These are phyloP conservation scores for Deinandra increscens DNA, from an alignment of 129 eudicot genomes.

Conservation along the genomic window DNA sequence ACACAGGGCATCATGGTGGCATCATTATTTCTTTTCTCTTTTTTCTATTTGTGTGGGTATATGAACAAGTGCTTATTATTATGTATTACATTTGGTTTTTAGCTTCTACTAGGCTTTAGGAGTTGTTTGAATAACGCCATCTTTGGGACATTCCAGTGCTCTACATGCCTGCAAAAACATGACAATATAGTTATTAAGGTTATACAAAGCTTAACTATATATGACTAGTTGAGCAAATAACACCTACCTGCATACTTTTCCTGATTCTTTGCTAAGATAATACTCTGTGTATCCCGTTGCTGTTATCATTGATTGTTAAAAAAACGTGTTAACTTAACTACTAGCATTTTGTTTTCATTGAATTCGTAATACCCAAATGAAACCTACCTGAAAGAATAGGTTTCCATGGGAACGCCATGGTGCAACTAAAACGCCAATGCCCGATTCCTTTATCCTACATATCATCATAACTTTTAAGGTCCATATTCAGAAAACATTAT, in stretches of 20 bases:
- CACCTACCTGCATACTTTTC: conserved; percentile 81
- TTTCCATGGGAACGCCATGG: conserved; percentile 93
- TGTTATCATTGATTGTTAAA: conserved; percentile 25
- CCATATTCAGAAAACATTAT: too few relatives aligned
- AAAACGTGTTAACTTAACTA: too few relatives aligned
- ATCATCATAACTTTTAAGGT: too few relatives aligned
- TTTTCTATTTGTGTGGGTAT: too few relatives aligned
- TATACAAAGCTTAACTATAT: background rate
- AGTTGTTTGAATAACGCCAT: conserved; percentile 89
- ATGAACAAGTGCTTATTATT: too few relatives aligned
- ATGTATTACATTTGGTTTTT: too few relatives aligned
- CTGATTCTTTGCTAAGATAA: conserved; percentile 72
- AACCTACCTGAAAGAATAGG: conserved; percentile 87
- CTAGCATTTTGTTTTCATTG: too few relatives aligned
- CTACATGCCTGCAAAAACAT: conserved; percentile 66
- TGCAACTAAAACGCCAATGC: conserved; percentile 96
- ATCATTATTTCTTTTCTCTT: too few relatives aligned
- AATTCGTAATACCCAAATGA: background rate
- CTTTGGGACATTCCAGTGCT: conserved; percentile 98
- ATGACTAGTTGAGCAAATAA: too few relatives aligned
- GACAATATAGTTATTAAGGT: too few relatives aligned
- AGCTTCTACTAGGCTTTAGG: conserved; percentile 56
- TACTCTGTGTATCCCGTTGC: conserved; percentile 98
- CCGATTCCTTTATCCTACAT: conserved; percentile 81
- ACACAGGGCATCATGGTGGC: too few relatives aligned